Evolutionary conservation across 2,329 filamentous ascomycete genomes (phyloP), one percentile per base, ranked within the genome.

Genomic region (Botryosphaeria dothidea): DNA sequence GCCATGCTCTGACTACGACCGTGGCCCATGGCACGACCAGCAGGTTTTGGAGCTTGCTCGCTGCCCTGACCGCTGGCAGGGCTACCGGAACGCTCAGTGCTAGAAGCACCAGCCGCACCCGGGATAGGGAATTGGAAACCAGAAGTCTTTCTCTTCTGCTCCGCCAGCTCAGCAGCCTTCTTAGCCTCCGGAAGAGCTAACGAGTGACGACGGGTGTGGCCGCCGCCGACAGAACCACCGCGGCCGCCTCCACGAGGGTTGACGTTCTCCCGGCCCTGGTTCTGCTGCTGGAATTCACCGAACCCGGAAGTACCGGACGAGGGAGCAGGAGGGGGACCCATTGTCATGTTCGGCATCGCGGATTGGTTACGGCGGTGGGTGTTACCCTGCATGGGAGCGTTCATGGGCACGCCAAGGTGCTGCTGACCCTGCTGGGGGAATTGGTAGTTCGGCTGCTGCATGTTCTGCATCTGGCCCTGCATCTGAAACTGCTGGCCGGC

Each of bases 291-390:
- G 54, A 65, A 93, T 71, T 94, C 93, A 70, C 89, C 89, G 81
- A 95, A 97, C 65, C 92, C 92, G 65, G 94, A 91, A 61, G 93
- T 88, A 69, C 89, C 90, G 38, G 94, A 93, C 25, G 95, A 96
- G 19, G 95, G 96, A 67, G 95, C 95, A 65, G 95, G 94, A 19
- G 93, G 93, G 66, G 93, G 91, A 25, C 92, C 92, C 88, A 96
- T 91, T 67, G 90, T 88, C 86, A 97, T 92, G 73, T 92, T 95
- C 58, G 95, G 93, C 70, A 98, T 86, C 75, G 94, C 94, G 77
- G 95, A 98, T 81, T 97, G 94, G 84, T 98, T 98, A 83, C 95
- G 93, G 79, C 95, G 93, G 85, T 99, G 95, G 79, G 92, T 89
- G 71, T 89, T 83, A 69, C 91, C 89, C 77, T 95, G 92, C 68